A percentile compares a stretch with the other conserved stretches of the same genome.
phyloP scores from a whole-genome alignment of 1,284 basidiomycete species.

The Ganoderma boninense region DNA sequence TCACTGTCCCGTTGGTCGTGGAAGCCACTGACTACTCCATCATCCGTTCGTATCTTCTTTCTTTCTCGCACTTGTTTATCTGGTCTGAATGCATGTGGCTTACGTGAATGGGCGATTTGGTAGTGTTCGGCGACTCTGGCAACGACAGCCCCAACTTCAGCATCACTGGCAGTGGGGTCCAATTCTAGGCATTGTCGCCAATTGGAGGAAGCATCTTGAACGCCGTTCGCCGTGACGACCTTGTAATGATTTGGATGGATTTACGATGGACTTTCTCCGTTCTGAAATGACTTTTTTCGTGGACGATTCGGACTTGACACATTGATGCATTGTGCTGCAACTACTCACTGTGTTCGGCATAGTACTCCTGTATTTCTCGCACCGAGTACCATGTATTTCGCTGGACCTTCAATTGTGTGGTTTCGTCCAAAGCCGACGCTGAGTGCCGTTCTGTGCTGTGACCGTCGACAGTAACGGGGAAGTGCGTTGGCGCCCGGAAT shows the following conservation, averaged over 20 bases:
- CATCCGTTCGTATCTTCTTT: slow-evolving; percentile 7
- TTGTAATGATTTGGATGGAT: not conserved
- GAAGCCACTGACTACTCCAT: slow-evolving; percentile 26
- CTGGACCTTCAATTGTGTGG: too few species aligned
- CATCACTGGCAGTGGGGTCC: slow-evolving; percentile 16
- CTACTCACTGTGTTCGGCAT: not conserved
- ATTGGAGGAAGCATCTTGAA: not conserved
- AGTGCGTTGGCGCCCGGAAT: too few species aligned
- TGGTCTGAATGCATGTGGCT: not conserved
- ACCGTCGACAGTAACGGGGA: too few species aligned
- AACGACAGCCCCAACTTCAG: slow-evolving; percentile 34
- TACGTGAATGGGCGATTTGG: not conserved
- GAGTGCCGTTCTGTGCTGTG: too few species aligned
- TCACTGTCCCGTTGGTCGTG: slow-evolving; percentile 27
- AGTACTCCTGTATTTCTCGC: not conserved
- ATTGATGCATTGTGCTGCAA: too few species aligned
- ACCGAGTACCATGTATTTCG: not conserved
- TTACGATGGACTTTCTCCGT: not conserved
- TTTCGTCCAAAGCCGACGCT: too few species aligned
- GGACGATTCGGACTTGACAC: not conserved
- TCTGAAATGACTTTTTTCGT: not conserved
- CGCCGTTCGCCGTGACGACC: too few species aligned
- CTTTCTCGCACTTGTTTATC: too few species aligned
- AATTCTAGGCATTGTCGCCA: not conserved
- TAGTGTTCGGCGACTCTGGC: slow-evolving; percentile 38